A percentile compares a stretch with the other conserved stretches of the same genome.
phyloP scores from a whole-genome alignment of 1,284 basidiomycete species.

The Melanopsichium pennsylvanicum region DNA sequence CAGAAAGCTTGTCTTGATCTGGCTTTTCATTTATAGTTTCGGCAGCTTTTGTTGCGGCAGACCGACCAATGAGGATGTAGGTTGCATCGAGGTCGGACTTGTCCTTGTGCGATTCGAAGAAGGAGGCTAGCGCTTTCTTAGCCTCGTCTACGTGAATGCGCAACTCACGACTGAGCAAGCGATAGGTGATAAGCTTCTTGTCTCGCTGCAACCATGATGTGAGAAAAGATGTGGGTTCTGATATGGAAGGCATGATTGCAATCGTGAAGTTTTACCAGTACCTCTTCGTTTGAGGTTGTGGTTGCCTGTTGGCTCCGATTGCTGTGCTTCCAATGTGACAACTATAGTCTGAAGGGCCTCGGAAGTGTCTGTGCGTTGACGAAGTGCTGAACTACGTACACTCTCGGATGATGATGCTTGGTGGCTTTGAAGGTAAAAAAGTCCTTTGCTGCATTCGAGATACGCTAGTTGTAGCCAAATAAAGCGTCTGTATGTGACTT shows the following conservation, averaged over 20 bases:
- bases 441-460: too few relatives aligned
- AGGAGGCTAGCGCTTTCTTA: slow-evolving; percentile 31
- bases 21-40: neutral
- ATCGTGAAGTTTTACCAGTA: neutral
- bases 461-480: too few relatives aligned
- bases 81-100: slow-evolving; percentile 29
- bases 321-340: too few relatives aligned
- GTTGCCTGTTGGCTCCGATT: neutral
- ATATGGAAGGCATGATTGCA: slow-evolving; percentile 17
- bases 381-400: too few relatives aligned
- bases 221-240: slow-evolving; percentile 36
- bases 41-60: neutral
- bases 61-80: slow-evolving; percentile 34
- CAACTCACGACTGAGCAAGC: slow-evolving; percentile 51
- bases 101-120: slow-evolving; percentile 28
- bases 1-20: slow-evolving; percentile 5
- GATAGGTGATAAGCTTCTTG: slow-evolving; percentile 52
- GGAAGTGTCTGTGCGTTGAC: too few relatives aligned
- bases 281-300: neutral
- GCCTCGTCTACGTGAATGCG: slow-evolving; percentile 53
- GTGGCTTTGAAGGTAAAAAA: too few relatives aligned
- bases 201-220: slow-evolving; percentile 48
- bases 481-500: neutral
- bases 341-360: too few relatives aligned
- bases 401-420: too few relatives aligned